phyloP scores from a whole-genome alignment of 139 green algal species.

The Chlamydomonas sphaeroides region DNA sequence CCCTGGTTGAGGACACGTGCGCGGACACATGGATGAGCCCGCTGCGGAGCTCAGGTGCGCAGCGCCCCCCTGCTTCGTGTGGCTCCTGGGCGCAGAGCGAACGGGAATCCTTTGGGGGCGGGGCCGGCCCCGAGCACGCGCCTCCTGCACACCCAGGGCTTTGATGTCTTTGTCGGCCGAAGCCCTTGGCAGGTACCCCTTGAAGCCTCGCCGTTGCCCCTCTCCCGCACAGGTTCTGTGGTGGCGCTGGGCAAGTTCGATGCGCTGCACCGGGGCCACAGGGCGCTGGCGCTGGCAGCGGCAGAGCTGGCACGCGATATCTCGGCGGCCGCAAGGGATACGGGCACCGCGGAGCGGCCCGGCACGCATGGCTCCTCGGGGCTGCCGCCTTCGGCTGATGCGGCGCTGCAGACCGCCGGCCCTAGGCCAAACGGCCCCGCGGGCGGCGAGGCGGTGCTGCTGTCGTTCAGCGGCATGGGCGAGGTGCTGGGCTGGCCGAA shows the following conservation, averaged over 20 bases:
- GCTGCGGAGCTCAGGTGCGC: constrained; percentile 10
- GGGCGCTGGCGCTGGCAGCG: constrained; percentile 64
- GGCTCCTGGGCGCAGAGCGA: too few relatives aligned
- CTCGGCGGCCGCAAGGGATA: too few relatives aligned
- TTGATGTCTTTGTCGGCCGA: background rate
- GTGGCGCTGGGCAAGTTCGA: constrained; percentile 96
- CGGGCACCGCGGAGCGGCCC: too few relatives aligned
- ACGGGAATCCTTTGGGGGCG: too few relatives aligned
- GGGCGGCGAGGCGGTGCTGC: constrained; percentile 67
- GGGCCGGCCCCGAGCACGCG: background rate
- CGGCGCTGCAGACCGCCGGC: too few relatives aligned
- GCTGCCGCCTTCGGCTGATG: background rate
- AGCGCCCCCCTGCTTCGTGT: too few relatives aligned
- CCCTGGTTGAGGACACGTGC: constrained; percentile 32
- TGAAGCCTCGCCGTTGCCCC: background rate
- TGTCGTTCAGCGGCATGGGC: constrained; percentile 90
- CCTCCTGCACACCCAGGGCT: background rate
- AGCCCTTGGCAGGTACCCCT: background rate
- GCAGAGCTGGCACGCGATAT: background rate
- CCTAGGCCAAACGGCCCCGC: background rate
- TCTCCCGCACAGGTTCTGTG: constrained; percentile 42
- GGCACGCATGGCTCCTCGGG: too few relatives aligned
- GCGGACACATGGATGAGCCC: constrained; percentile 31
- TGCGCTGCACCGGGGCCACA: constrained; percentile 90
- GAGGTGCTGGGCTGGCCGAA: constrained; percentile 79